Evolutionary conservation across 345 rosid genomes (phyloP), one percentile per base, ranked within the genome.

Genomic region (sweet orange (Citrus sinensis)): DNA sequence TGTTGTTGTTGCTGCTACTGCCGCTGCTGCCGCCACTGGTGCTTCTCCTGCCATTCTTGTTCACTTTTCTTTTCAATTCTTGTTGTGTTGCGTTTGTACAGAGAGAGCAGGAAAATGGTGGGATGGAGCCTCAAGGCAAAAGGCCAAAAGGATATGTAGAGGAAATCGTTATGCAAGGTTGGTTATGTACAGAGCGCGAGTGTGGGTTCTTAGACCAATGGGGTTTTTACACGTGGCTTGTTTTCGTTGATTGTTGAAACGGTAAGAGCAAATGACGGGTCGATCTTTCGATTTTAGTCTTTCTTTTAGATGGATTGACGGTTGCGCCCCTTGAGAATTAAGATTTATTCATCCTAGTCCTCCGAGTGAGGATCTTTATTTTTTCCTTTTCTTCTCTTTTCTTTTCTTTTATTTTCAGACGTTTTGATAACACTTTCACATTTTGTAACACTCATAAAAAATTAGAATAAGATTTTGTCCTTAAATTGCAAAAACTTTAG

Each of bases 151-250:
- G 17, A 54, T 64, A 30, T 29, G 25, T 7, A 7, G 75, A 59
- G 72, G 59, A 67, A 22, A 73, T 78, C 71, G 81, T 81, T 81
- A 81, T 13, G 39, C 46, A 74, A 13, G 1, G 65, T 35, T 59
- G 19, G 63, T 19, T 72, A 10, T n/a, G 39, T 30, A 35, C 3
- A 9, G 27, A 40, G 58, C 68, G 40, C 24, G 58, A 74, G 35
- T 13, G 73, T 2, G 61, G 66, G 16, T 37, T 56, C 5, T 6
- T 4, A 5, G 1, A 17, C 67, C 83, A 60, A 65, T 76, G 6
- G 24, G 9, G 5, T 19, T 0, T 3, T 20, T 17, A 27, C 66
- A 2, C 61, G 51, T 77, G 81, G 27, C n/a, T 20, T 4, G 9
- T 34, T n/a, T 25, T 56, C 8, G 70, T 25, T 81, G 60, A 32